phyloP scores from a whole-genome alignment of 2,329 filamentous ascomycete genomes.

The Colletotrichum sp. region DNA sequence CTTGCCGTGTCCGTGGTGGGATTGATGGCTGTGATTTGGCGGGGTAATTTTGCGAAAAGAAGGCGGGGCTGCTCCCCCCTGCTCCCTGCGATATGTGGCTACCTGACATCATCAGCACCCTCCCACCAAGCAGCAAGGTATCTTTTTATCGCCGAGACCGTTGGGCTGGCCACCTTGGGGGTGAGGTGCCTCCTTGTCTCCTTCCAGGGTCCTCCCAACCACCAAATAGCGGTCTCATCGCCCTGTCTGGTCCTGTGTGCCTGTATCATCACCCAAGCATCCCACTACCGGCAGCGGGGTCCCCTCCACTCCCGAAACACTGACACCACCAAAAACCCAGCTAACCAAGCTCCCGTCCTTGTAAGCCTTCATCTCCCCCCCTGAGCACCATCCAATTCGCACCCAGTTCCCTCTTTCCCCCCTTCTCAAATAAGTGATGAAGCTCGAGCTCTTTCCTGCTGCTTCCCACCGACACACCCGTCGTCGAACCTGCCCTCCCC shows the following conservation, averaged over 20 bases:
- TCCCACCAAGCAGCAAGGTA: background rate
- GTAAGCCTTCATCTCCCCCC: slow-evolving; percentile 18
- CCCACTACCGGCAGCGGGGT: slow-evolving; percentile 17
- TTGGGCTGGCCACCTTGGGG: background rate
- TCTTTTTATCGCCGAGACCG: background rate
- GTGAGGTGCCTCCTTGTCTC: background rate
- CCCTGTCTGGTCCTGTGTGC: slow-evolving; percentile 6
- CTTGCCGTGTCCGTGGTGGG: background rate
- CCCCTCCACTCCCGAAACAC: slow-evolving; percentile 20
- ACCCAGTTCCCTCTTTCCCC: background rate
- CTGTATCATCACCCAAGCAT: slow-evolving; percentile 5
- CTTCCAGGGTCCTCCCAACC: slow-evolving; percentile 7
- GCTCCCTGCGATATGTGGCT: background rate
- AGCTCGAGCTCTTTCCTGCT: background rate
- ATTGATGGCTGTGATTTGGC: slow-evolving; percentile 19
- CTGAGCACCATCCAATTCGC: slow-evolving; percentile 10
- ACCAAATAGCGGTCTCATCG: slow-evolving; percentile 1
- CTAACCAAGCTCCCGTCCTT: slow-evolving; percentile 19
- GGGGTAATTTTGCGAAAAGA: slow-evolving; percentile 7
- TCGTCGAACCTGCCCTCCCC: background rate
- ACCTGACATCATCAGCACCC: background rate
- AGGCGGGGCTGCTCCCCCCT: background rate
- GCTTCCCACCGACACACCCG: background rate
- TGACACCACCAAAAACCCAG: slow-evolving; percentile 5
- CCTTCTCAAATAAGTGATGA: background rate